phyloP scores from a whole-genome alignment of 345 rosid genomes.

The Noccaea caerulescens region DNA sequence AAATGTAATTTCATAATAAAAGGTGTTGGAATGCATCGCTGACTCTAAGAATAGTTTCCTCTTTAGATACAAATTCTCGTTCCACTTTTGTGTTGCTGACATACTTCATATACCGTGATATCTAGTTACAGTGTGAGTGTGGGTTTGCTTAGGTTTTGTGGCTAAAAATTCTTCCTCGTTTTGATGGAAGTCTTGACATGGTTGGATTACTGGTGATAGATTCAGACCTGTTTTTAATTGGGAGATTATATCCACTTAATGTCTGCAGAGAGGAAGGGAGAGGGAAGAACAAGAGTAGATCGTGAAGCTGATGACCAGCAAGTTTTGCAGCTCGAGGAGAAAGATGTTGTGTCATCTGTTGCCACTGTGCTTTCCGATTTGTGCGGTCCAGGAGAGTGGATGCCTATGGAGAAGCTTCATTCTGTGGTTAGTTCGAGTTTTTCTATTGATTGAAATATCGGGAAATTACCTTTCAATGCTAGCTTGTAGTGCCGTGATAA shows the following conservation, averaged over 20 bases:
- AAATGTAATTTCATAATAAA: too few relatives aligned
- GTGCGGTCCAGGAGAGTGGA: conserved; percentile 96
- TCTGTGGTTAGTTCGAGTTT: conserved; percentile 58
- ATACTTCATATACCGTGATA: background rate
- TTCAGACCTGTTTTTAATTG: background rate
- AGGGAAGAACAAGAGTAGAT: conserved; percentile 72
- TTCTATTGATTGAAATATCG: background rate
- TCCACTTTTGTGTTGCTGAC: background rate
- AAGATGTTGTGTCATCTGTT: conserved; percentile 87
- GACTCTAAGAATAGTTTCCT: background rate
- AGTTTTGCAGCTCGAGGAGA: conserved; percentile 77
- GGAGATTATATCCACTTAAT: background rate
- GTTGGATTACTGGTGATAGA: background rate
- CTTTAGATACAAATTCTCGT: background rate
- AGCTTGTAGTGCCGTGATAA: too few relatives aligned
- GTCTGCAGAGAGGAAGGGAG: conserved; percentile 67
- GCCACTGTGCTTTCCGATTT: conserved; percentile 87
- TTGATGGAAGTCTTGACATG: background rate
- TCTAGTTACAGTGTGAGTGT: background rate
- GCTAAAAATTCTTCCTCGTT: background rate
- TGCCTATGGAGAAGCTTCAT: conserved; percentile 91
- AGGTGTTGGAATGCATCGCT: too few relatives aligned
- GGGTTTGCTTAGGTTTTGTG: background rate
- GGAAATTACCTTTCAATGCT: background rate
- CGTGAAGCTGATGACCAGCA: conserved; percentile 91